These are phyloP conservation scores for Xylaria curta DNA, from an alignment of 495 filamentous ascomycete species.

Conservation along the genomic window DNA sequence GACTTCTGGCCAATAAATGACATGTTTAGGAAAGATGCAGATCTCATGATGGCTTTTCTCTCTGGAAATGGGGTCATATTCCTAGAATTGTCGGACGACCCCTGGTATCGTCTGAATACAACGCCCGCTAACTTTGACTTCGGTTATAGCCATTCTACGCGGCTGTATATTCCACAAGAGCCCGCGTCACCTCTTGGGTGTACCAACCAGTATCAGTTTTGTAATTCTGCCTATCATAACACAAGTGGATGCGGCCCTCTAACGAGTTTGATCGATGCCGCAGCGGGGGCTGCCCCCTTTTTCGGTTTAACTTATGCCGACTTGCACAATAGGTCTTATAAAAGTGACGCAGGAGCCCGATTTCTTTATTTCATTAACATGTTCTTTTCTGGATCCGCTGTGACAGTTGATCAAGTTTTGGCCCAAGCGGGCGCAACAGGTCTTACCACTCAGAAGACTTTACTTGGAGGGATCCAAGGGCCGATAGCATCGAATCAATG, in stretches of 20 bases:
- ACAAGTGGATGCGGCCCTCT: slow-evolving; percentile 18
- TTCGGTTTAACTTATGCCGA: slow-evolving; percentile 12
- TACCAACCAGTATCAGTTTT: slow-evolving; percentile 15
- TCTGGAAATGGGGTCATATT: slow-evolving; percentile 15
- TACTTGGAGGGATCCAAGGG: background rate
- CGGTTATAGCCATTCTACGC: background rate
- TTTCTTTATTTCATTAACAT: background rate
- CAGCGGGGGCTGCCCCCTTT: background rate
- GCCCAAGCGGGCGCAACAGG: background rate
- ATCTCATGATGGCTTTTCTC: slow-evolving; percentile 4
- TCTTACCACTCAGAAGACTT: background rate
- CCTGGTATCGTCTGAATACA: slow-evolving; percentile 4
- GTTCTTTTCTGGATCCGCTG: background rate
- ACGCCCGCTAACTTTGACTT: background rate
- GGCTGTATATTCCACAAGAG: background rate
- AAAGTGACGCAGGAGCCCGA: background rate
- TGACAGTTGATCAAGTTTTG: background rate
- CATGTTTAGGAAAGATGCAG: slow-evolving; percentile 1
- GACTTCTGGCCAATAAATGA: background rate
- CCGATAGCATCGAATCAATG: slow-evolving; percentile 27
- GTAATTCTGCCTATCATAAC: slow-evolving; percentile 26
- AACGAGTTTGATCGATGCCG: slow-evolving; percentile 11
- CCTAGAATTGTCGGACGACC: background rate
- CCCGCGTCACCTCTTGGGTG: slow-evolving; percentile 6
- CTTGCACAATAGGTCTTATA: background rate